These are phyloP conservation scores for Ceratocystis destructans DNA, from an alignment of 2,329 filamentous ascomycete genomes.

Conservation along the genomic window DNA sequence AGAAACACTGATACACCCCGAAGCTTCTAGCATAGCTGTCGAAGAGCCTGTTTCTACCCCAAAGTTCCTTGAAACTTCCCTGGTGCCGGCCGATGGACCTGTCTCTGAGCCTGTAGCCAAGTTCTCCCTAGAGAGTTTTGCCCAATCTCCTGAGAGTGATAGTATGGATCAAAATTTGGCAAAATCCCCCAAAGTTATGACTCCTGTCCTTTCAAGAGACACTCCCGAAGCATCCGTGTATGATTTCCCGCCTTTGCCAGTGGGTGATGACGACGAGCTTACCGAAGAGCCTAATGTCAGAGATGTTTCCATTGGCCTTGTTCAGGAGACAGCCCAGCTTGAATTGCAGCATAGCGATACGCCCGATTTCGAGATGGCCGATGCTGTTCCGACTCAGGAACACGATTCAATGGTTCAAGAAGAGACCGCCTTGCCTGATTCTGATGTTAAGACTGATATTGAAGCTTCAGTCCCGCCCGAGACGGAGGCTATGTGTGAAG, in stretches of 20 bases:
- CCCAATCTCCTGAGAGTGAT: not conserved
- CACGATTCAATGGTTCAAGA: not conserved
- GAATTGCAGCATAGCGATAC: not conserved
- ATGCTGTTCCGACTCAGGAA: not conserved
- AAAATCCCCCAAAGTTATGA: too few species aligned
- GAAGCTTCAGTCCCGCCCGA: not conserved
- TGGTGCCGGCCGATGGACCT: not conserved
- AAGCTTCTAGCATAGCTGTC: not conserved
- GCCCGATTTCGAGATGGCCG: too few species aligned
- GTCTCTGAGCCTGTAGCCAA: not conserved
- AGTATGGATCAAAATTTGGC: not conserved
- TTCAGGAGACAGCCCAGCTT: not conserved
- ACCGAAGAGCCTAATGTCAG: not conserved
- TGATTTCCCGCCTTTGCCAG: not conserved
- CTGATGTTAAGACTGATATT: not conserved
- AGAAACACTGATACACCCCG: not conserved
- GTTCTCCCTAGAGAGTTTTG: not conserved
- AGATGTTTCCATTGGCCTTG: not conserved
- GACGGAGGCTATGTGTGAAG: not conserved
- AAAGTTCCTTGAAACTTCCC: not conserved
- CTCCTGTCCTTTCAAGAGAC: not conserved
- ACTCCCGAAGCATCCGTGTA: not conserved
- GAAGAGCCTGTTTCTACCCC: not conserved
- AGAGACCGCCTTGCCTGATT: not conserved
- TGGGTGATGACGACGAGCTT: not conserved